Evolutionary conservation across 768 basidiomycete genomes (phyloP).

Genomic region (Agaricus blazei): DNA sequence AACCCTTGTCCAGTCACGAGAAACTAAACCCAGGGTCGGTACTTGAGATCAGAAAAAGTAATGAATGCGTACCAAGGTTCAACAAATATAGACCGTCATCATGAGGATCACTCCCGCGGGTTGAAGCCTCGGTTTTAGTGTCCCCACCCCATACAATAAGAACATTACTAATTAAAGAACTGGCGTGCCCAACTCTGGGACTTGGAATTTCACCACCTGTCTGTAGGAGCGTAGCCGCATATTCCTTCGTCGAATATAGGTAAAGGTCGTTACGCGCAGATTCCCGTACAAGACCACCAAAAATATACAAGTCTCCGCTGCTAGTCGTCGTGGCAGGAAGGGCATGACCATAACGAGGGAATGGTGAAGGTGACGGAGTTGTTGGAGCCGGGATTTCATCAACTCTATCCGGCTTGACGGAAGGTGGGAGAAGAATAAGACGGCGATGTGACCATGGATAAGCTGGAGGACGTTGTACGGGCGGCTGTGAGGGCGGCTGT

Average conservation of each 20-base stretch:
- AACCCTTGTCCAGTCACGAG: slow-evolving; percentile 93
- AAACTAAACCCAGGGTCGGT: slow-evolving; percentile 43
- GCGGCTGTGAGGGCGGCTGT: slow-evolving; percentile 23
- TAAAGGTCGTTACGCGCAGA: slow-evolving; percentile 90
- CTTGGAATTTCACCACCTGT: slow-evolving; percentile 86
- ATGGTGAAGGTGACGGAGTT: slow-evolving; percentile 78
- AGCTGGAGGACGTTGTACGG: slow-evolving; percentile 38
- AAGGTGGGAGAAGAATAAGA: slow-evolving; percentile 64
- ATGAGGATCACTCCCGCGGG: slow-evolving; percentile 56
- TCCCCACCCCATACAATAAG: slow-evolving; percentile 98
- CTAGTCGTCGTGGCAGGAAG: slow-evolving; percentile 73
- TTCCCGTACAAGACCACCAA: slow-evolving; percentile 94
- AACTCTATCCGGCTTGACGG: slow-evolving; percentile 45
- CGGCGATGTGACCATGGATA: slow-evolving; percentile 85
- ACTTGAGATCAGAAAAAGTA: slow-evolving; percentile 2
- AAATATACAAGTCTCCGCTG: slow-evolving; percentile 91
- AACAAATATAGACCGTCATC: slow-evolving; percentile 93
- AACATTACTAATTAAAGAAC: slow-evolving; percentile 92
- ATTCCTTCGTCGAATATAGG: slow-evolving; percentile 75
- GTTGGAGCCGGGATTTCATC: slow-evolving; percentile 53
- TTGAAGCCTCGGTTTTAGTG: slow-evolving; percentile 72
- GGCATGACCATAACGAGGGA: slow-evolving; percentile 95
- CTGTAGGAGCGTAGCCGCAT: slow-evolving; percentile 77
- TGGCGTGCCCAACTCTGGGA: slow-evolving; percentile 93
- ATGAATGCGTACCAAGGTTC: slow-evolving; percentile 75